Base-by-base conservation (phyloP, 441 rosid genomes). In the Gossypium schwendimanii region DNA sequence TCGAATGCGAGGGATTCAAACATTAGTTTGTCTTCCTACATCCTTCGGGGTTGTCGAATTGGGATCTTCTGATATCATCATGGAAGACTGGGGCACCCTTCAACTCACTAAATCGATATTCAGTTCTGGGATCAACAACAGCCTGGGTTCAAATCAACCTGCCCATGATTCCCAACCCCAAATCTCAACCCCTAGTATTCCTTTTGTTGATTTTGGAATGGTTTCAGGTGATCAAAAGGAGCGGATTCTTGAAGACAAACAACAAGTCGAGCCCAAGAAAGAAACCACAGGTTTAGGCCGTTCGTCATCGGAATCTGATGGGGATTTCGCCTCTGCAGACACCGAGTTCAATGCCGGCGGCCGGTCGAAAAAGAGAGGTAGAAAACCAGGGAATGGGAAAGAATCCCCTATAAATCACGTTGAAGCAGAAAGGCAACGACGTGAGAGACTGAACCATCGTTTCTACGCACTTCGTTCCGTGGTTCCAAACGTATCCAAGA, bases 1-100 rank as follows among this genome's bases (percentile, higher is more conserved):
- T 68, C 78, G 80, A 3, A 59, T 73, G 71, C 78, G 75, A 14
- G 88, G 88, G 18, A 76, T 86, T 18, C 79, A 74, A 71, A 86
- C 89, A 6, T 41, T 88, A 1, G 84, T 77, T 3, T 88, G 84
- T 17, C 70, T 86, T 45, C 31, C 89, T 1, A 85, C 84, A 21
- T 45, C 83, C 26, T 60, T 49, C 7, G 88, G 89, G 14, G 87
- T 88, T 24, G 74, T 88, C 9, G 92, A 88, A 70, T 58, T 87
- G 63, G 91, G 88, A 0, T 87, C 89, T 47, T 72, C 70, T 1
- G 81, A 81, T 12, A 2, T 53, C 20, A 77, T 85, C 58, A 49
- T 67, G 66, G 78, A 81, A 52, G 86, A 88, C 26, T 75, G 80
- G 82, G 47, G 53, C 20, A 26, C 82, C 3, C 81, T 84, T 67